Conservation (phyloP, 345 rosid genomes). For the Brassica nigra region DNA sequence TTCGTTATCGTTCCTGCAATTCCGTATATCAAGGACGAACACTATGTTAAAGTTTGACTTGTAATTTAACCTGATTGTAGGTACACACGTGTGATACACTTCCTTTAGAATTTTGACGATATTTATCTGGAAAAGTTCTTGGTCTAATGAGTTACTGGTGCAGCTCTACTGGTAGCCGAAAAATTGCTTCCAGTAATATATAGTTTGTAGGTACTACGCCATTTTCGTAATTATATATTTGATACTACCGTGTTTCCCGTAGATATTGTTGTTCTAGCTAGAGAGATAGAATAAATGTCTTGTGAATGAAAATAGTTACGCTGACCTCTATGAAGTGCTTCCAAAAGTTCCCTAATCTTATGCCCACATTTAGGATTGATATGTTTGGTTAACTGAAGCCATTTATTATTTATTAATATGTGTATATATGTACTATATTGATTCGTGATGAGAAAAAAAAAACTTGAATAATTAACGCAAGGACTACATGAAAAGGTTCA, state of each 20-base stretch:
- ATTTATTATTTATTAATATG: neutral
- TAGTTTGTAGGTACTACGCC: neutral
- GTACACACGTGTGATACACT: neutral
- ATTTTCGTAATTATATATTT: neutral
- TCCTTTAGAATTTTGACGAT: neutral
- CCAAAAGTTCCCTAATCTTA: constrained; percentile 36
- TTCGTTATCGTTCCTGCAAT: constrained; percentile 30
- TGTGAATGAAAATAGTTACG: constrained; percentile 16
- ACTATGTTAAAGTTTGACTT: constrained; percentile 28
- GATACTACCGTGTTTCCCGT: neutral
- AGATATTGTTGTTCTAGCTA: constrained; percentile 2
- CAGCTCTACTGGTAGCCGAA: neutral
- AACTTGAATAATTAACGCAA: neutral
- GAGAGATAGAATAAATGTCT: neutral
- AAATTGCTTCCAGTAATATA: neutral
- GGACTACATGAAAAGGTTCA: neutral
- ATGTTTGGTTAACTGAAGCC: neutral
- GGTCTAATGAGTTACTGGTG: neutral
- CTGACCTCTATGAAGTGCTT: constrained; percentile 29
- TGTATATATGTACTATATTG: neutral
- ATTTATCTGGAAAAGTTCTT: neutral
- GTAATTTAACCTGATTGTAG: neutral
- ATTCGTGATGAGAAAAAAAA: neutral
- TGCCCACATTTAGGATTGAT: constrained; percentile 22
- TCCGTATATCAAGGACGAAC: constrained; percentile 22